A percentile compares a stretch with the other conserved stretches of the same genome.
Evolutionary conservation across 805 yeast species (phyloP).

Genomic region (Candida arabinofermentans): DNA sequence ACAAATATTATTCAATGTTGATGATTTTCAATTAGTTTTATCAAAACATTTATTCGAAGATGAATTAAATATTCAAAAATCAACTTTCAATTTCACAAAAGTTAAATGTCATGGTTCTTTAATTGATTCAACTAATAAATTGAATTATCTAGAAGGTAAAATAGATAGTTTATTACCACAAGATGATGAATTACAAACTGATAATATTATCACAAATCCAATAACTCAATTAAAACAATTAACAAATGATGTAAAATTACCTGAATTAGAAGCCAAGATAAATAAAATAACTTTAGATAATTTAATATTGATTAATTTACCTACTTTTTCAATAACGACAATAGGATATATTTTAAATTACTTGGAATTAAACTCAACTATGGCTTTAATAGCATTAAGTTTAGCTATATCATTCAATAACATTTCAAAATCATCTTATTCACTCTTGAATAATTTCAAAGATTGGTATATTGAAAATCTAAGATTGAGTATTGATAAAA

Average conservation of each 20-base stretch:
- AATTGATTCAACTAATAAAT: constrained; percentile 21
- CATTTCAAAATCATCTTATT: constrained; percentile 20
- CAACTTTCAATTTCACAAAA: constrained; percentile 20
- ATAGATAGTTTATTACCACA: constrained; percentile 16
- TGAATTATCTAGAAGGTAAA: constrained; percentile 30
- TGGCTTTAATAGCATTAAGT: constrained; percentile 27
- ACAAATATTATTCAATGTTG: constrained; percentile 30
- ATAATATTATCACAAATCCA: constrained; percentile 8
- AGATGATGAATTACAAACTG: background rate
- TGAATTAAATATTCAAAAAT: constrained; percentile 19
- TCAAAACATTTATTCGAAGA: constrained; percentile 26
- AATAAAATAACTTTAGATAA: constrained; percentile 21
- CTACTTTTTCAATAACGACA: constrained; percentile 22
- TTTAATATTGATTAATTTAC: constrained; percentile 24
- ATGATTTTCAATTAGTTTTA: constrained; percentile 29
- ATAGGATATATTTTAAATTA: constrained; percentile 25
- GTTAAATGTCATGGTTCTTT: constrained; percentile 30
- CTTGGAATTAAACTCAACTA: constrained; percentile 24
- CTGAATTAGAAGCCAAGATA: constrained; percentile 24
- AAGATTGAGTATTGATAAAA: constrained; percentile 26
- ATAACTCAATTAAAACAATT: constrained; percentile 14
- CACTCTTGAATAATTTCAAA: constrained; percentile 18
- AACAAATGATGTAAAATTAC: constrained; percentile 21
- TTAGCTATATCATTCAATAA: constrained; percentile 25
- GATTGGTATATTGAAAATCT: constrained; percentile 24